Percentiles rank a stretch among this genome's conserved stretches.
Conservation (phyloP, 2,329 filamentous ascomycete species). For the Fusarium sp. region DNA sequence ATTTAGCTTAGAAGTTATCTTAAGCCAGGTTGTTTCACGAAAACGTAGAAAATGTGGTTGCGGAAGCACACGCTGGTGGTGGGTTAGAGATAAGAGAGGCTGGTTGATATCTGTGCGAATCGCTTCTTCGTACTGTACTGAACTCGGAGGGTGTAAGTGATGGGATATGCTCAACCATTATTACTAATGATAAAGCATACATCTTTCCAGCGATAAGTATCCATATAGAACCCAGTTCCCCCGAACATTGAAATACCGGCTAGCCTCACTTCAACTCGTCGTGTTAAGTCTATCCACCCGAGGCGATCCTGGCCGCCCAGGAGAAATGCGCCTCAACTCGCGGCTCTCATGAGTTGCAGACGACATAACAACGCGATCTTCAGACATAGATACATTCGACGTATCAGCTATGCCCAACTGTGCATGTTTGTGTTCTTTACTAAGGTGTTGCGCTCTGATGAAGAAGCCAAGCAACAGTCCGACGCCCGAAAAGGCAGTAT, state of each 20-base stretch:
- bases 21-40: not conserved
- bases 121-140: not conserved
- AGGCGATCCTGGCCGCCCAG: not conserved
- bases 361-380: not conserved
- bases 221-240: not conserved
- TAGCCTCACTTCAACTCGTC: not conserved
- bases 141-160: not conserved
- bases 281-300: not conserved
- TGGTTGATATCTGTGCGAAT: slow-evolving; percentile 12
- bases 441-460: slow-evolving; percentile 42
- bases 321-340: not conserved
- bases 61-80: not conserved
- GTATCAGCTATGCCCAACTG: slow-evolving; percentile 30
- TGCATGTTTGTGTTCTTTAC: slow-evolving; percentile 39
- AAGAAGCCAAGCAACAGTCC: slow-evolving; percentile 39
- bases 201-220: not conserved
- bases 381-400: rapidly evolving
- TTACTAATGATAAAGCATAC: not conserved
- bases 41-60: not conserved
- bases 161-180: not conserved
- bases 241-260: not conserved
- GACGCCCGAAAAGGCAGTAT: slow-evolving; percentile 33
- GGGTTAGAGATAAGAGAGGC: not conserved
- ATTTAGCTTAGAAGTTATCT: rapidly evolving
- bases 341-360: not conserved